Evolutionary conservation across 768 basidiomycete genomes (phyloP), one percentile per base, ranked within the genome.

Genomic region (Agrocybe praecox): DNA sequence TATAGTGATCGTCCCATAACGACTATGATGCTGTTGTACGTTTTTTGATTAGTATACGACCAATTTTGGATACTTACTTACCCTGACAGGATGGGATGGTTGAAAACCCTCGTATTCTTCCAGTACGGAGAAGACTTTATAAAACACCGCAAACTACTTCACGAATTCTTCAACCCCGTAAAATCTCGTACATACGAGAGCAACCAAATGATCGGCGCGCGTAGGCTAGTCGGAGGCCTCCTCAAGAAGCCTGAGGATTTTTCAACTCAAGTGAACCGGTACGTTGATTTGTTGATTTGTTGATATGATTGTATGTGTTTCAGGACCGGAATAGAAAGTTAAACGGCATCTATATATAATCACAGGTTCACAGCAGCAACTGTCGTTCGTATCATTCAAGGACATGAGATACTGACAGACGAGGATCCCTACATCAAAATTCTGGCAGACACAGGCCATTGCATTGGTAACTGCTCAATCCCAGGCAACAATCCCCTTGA

Each of bases 1-100:
- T 87, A 86, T 66, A 85, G 84, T 22, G 85, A 87, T 60, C 80
- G 85, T n/a, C 84, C 85, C 18, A 46, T 26, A n/a, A 49, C 53
- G 2, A 52, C 42, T 43, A 46, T 58, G 4, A 49, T 53, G 46
- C 45, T 49, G 57, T 17, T 46, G 44, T 59, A 32, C 42, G 43
- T 33, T 45, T 66, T 62, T 42, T n/a, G n/a, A n/a, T n/a, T n/a
- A n/a, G n/a, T n/a, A n/a, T n/a, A n/a, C n/a, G n/a, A n/a, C n/a
- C n/a, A n/a, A n/a, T n/a, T n/a, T n/a, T n/a, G n/a, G n/a, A n/a
- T n/a, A n/a, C n/a, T n/a, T 58, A 75, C 15, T 49, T 15, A 12
- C 17, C 4, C 34, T 11, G 74, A 80, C 54, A 71, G 81, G 10
- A 72, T 79, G 40, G 80, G 80, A 22, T 82, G 80, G 80, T 80